phyloP scores from a whole-genome alignment of 495 filamentous ascomycete genomes.

The Penicillium nucicola region DNA sequence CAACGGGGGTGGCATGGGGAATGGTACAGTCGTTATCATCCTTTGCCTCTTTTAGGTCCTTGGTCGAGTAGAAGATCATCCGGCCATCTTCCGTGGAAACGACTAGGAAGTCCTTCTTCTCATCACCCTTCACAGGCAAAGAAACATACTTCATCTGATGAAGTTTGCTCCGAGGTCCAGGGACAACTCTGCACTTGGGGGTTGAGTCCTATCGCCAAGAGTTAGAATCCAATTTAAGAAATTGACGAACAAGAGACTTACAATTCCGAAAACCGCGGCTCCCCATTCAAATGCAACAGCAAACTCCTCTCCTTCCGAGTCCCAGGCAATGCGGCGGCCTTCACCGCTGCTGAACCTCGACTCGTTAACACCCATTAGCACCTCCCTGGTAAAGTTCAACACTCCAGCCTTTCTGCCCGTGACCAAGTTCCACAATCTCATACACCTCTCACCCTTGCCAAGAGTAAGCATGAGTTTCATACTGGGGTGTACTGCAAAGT shows the following conservation, averaged over 20 bases:
- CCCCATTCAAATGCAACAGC: conserved; percentile 87
- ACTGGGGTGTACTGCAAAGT: conserved; percentile 91
- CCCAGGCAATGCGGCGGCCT: conserved; percentile 82
- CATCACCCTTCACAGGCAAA: conserved; percentile 36
- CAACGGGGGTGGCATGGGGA: conserved; percentile 56
- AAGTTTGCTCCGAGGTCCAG: conserved; percentile 70
- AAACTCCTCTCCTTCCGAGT: conserved; percentile 71
- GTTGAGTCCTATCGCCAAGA: conserved; percentile 58
- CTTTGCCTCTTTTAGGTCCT: conserved; percentile 27
- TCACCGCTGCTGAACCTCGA: conserved; percentile 75
- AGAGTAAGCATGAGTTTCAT: conserved; percentile 95
- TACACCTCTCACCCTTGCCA: conserved; percentile 78
- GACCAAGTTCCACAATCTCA: conserved; percentile 95
- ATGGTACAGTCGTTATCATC: conserved; percentile 36
- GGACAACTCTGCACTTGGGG: conserved; percentile 67
- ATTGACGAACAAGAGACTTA: conserved; percentile 29
- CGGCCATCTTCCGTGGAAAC: conserved; percentile 92
- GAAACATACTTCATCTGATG: conserved; percentile 74
- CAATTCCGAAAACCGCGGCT: conserved; percentile 77
- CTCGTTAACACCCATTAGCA: conserved; percentile 70
- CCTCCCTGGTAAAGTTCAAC: conserved; percentile 70
- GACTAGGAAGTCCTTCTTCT: conserved; percentile 55
- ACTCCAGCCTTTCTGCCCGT: conserved; percentile 95
- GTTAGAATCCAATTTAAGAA: conserved; percentile 12
- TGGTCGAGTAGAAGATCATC: conserved; percentile 79